These are phyloP conservation scores for Selaginella moellendorffii DNA, from an alignment of 75 land plant species.

Conservation along the genomic window DNA sequence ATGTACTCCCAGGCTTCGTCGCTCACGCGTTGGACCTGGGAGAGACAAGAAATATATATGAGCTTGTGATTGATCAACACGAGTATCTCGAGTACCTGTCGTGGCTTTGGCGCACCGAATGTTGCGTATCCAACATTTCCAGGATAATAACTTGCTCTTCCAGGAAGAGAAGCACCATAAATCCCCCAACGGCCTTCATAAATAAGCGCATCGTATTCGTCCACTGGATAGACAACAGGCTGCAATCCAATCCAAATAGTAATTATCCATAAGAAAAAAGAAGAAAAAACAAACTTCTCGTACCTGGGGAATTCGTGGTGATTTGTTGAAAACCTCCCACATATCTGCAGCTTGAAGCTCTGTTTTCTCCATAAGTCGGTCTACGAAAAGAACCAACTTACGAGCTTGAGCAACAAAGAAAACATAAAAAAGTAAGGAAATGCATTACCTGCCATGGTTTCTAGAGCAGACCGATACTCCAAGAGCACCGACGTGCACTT, in stretches of 20 bases:
- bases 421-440: neutral
- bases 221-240: constrained; percentile 56
- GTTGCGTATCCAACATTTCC: constrained; percentile 76
- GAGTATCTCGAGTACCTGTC: constrained; percentile 32
- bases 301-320: constrained; percentile 84
- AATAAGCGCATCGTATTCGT: constrained; percentile 83
- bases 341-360: constrained; percentile 64
- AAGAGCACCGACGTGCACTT: constrained; percentile 61
- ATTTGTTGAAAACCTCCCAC: constrained; percentile 61
- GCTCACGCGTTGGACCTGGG: neutral
- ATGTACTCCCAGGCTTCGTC: neutral
- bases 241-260: constrained; percentile 11
- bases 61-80: neutral
- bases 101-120: constrained; percentile 88
- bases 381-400: constrained; percentile 19
- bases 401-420: neutral
- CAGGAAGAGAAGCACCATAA: constrained; percentile 77
- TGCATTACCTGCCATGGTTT: constrained; percentile 71
- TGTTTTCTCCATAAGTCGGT: constrained; percentile 61
- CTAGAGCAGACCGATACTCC: constrained; percentile 79
- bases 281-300: neutral
- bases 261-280: no score
- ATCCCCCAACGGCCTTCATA: constrained; percentile 91
- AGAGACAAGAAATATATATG: neutral
- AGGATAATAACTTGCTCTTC: constrained; percentile 79